Percentiles rank a stretch among this genome's conserved stretches.
These are phyloP conservation scores for Plasmodium inui DNA, from an alignment of 169 alveolate genomes.

Conservation along the genomic window DNA sequence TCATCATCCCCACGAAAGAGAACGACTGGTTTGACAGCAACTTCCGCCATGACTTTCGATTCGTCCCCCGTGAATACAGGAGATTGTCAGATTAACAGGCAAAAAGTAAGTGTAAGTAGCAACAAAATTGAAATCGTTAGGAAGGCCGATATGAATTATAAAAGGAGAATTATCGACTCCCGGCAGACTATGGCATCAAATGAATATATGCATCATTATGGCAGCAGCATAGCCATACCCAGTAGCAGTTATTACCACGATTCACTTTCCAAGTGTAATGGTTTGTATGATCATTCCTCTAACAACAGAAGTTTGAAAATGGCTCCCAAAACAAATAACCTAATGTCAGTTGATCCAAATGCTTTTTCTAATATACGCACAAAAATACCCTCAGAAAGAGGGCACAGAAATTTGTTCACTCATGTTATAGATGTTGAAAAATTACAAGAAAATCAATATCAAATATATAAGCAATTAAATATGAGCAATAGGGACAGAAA, in stretches of 20 bases:
- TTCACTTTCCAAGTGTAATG: background rate
- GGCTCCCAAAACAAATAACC: background rate
- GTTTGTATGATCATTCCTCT: background rate
- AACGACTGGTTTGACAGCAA: background rate
- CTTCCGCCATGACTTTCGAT: background rate
- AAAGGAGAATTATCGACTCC: slow-evolving; percentile 23
- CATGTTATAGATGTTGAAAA: background rate
- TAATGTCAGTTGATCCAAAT: slow-evolving; percentile 17
- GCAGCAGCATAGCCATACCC: background rate
- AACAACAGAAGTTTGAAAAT: slow-evolving; percentile 10
- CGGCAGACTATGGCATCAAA: background rate
- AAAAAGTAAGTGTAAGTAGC: slow-evolving; percentile 55
- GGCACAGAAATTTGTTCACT: background rate
- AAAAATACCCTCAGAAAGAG: background rate
- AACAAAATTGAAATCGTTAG: slow-evolving; percentile 61
- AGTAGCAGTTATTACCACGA: background rate
- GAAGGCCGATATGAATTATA: slow-evolving; percentile 20
- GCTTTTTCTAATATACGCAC: slow-evolving; percentile 4
- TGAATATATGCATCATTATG: background rate
- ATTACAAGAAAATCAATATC: slow-evolving; percentile 11
- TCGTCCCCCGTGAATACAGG: background rate
- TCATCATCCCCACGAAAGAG: slow-evolving; percentile 14
- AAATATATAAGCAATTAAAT: slow-evolving; percentile 6
- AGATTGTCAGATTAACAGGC: slow-evolving; percentile 12
- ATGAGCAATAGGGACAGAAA: background rate